phyloP scores from a whole-genome alignment of 768 basidiomycete species.

The Termitomyces bulborhizus region DNA sequence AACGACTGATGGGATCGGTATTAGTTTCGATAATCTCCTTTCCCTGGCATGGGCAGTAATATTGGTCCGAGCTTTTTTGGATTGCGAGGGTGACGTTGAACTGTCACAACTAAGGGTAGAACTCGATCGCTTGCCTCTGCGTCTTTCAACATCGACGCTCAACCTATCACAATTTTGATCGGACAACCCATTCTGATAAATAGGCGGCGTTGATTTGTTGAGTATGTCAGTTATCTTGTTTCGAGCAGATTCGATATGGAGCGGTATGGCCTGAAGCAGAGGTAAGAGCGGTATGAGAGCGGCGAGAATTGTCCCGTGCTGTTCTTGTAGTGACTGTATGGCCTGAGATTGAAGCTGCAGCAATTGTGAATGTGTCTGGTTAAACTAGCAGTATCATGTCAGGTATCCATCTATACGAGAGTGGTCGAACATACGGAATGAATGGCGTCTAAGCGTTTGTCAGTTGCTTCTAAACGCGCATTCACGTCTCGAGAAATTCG shows the following conservation, averaged over 20 bases:
- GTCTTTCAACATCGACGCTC: neutral
- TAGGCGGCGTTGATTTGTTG: conserved; percentile 10
- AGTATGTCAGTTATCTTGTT: conserved; percentile 26
- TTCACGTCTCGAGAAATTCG: conserved; percentile 35
- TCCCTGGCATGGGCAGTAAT: neutral
- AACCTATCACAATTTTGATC: conserved; percentile 2
- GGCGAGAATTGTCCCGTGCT: conserved; percentile 50
- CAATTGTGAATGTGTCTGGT: conserved; percentile 37
- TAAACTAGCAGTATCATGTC: conserved; percentile 27
- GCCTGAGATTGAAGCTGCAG: conserved; percentile 51
- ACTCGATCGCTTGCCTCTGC: conserved; percentile 15
- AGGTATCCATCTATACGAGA: neutral
- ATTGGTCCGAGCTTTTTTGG: conserved; percentile 10
- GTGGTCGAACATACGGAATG: conserved; percentile 32
- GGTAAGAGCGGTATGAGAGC: conserved; percentile 56
- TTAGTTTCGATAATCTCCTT: neutral
- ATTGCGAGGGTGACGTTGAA: conserved; percentile 2
- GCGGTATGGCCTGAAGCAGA: conserved; percentile 50
- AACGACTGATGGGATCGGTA: neutral
- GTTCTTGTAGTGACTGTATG: conserved; percentile 56
- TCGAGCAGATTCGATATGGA: conserved; percentile 45
- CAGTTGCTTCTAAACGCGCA: conserved; percentile 36
- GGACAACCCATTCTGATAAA: conserved; percentile 3
- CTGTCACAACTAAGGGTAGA: conserved; percentile 10
- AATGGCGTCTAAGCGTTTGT: conserved; percentile 51